These are phyloP conservation scores for Pseudocercospora macadamiae DNA, from an alignment of 2,329 filamentous ascomycete genomes.

Conservation along the genomic window DNA sequence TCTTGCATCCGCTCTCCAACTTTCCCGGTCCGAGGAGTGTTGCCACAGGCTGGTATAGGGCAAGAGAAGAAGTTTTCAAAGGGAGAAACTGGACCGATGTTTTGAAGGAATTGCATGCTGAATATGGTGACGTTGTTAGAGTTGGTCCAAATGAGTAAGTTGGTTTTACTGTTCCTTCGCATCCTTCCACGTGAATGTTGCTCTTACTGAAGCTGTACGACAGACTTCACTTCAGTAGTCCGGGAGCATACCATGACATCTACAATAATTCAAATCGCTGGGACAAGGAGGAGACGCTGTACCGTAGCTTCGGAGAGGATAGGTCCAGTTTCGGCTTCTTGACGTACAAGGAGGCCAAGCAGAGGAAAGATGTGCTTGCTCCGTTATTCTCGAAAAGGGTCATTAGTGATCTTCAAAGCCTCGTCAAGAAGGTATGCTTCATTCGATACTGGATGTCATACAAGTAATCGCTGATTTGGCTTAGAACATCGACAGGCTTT, in stretches of 20 bases:
- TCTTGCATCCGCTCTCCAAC: constrained; percentile 15
- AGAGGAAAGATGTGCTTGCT: constrained; percentile 46
- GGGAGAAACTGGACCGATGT: constrained; percentile 20
- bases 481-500: constrained; percentile 35
- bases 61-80: constrained; percentile 16
- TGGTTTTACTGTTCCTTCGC: background rate
- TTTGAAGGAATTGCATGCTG: constrained; percentile 15
- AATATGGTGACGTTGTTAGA: constrained; percentile 22
- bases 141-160: constrained; percentile 24
- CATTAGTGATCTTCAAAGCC: constrained; percentile 41
- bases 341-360: constrained; percentile 45
- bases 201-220: background rate
- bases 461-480: background rate
- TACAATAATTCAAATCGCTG: constrained; percentile 47
- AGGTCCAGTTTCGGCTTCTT: constrained; percentile 48
- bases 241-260: constrained; percentile 48
- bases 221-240: constrained; percentile 45
- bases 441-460: background rate
- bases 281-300: constrained; percentile 47
- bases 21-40: constrained; percentile 16
- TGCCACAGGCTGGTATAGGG: constrained; percentile 22
- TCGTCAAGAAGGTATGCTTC: constrained; percentile 33
- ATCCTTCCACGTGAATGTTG: background rate
- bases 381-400: constrained; percentile 47
- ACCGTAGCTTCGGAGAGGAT: constrained; percentile 46